Base-by-base conservation (phyloP, 345 rosid genomes). In the Arabis alpina region DNA sequence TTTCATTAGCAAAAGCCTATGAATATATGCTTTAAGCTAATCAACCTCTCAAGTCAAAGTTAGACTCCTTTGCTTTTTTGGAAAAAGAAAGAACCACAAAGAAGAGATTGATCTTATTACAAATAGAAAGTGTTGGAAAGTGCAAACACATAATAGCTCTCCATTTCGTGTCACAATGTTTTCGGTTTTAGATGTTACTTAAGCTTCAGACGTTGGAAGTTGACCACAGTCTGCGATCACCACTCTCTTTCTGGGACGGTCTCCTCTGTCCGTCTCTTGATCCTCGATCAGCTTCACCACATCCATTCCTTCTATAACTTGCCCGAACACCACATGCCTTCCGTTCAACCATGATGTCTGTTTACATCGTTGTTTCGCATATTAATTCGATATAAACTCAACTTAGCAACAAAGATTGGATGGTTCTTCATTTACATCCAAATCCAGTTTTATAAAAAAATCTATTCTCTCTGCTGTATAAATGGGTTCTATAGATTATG, bases 281-380 rank as follows among this genome's bases (percentile, higher is more conserved):
- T 87, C 86, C 75, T 92, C 81, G 23, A 77, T 72, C 54, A 90
- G 82, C 86, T 72, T 85, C 25, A 92, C 98, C 8, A 85, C 75
- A 54, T 92, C 96, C 92, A 95, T 86, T 67, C 99, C 99, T 78
- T 95, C 98, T 68, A 92, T 43, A 16, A 95, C 97, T 83, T 92
- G 98, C 45, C 98, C 97, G 5, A 95, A 95, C 59, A 95, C 99
- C 19, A 95, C 99, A 74, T 95, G 98, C 82, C 97, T 87, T 72
- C 83, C 84, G 72, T 92, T 92, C 66, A 92, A 85, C 98, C 99
- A 95, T 6, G 97, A 88, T 2, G 99, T 90, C 99, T 92, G 96
- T 76, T 77, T 75, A 73, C 64, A 12, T 54, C 37, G 9, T 36
- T 34, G 32, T 23, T 13, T 6, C 48, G 1, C 72, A 32, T 61